These are phyloP conservation scores for Aeminium ludgeri DNA, from an alignment of 495 filamentous ascomycete species.

Conservation along the genomic window DNA sequence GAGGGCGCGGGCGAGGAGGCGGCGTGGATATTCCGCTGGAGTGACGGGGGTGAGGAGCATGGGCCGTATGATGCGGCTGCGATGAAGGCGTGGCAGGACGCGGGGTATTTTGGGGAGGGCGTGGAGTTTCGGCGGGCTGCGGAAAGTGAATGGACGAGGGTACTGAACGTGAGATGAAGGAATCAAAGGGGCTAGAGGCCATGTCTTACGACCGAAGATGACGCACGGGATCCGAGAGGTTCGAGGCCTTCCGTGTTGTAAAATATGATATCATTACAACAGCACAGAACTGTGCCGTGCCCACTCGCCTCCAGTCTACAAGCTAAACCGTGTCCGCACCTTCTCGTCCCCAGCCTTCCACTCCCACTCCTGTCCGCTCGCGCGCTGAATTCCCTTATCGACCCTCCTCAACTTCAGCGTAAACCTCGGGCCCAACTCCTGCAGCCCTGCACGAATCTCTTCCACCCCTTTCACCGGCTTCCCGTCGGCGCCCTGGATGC, in stretches of 20 bases:
- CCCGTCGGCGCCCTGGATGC: conserved; percentile 69
- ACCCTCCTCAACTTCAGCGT: conserved; percentile 80
- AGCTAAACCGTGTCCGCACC: conserved; percentile 75
- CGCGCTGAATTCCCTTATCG: conserved; percentile 72
- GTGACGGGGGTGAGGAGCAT: conserved; percentile 53
- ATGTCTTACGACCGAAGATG: no score
- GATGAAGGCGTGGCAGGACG: conserved; percentile 77
- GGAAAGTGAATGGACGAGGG: conserved; percentile 42
- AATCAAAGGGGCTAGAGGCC: no score
- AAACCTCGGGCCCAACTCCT: conserved; percentile 71
- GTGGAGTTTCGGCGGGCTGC: conserved; percentile 66
- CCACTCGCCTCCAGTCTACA: no score
- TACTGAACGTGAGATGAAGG: conserved; percentile 32
- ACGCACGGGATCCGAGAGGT: no score
- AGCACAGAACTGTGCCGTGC: no score
- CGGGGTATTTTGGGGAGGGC: conserved; percentile 86
- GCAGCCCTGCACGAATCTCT: conserved; percentile 64
- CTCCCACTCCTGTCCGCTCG: conserved; percentile 77
- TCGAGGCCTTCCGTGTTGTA: no score
- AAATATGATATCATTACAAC: no score
- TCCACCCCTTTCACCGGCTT: conserved; percentile 69
- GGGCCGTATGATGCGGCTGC: conserved; percentile 70
- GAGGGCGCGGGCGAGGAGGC: no score
- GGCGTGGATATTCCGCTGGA: no score
- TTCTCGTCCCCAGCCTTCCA: conserved; percentile 94